phyloP scores from a whole-genome alignment of 2,329 filamentous ascomycete genomes.

The Trichoderma sp. region DNA sequence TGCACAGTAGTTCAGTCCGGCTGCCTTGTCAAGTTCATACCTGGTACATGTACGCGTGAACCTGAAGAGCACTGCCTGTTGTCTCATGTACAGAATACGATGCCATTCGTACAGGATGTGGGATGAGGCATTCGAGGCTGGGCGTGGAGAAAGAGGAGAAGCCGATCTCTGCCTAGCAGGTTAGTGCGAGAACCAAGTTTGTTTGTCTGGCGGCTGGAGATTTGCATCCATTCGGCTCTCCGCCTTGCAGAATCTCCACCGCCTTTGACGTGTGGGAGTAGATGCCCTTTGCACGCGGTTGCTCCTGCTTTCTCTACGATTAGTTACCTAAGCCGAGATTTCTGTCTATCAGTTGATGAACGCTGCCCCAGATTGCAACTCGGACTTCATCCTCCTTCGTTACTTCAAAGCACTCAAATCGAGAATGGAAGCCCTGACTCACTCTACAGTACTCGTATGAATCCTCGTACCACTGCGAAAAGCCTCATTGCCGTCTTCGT shows the following conservation, averaged over 20 bases:
- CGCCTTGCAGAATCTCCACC: conserved; percentile 2
- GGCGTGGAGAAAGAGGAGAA: conserved; percentile 8
- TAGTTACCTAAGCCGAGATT: background rate
- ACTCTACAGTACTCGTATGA: too few relatives aligned
- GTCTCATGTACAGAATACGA: background rate
- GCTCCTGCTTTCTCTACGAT: too few relatives aligned
- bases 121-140: conserved; percentile 11
- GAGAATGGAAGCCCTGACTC: too few relatives aligned
- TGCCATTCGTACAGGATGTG: background rate
- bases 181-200: background rate
- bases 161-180: conserved; percentile 4
- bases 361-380: background rate
- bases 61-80: background rate
- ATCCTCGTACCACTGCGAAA: background rate
- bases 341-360: background rate
- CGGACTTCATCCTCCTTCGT: too few relatives aligned
- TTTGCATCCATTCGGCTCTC: background rate
- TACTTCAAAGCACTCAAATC: too few relatives aligned
- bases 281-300: background rate
- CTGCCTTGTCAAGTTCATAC: background rate
- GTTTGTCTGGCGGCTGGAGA: background rate
- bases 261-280: conserved; percentile 19
- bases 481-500: conserved; percentile 9
- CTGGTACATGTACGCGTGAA: background rate
- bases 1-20: background rate